These are phyloP conservation scores for Sugiyamaella japonica DNA, from an alignment of 1,139 yeast species.

Conservation along the genomic window DNA sequence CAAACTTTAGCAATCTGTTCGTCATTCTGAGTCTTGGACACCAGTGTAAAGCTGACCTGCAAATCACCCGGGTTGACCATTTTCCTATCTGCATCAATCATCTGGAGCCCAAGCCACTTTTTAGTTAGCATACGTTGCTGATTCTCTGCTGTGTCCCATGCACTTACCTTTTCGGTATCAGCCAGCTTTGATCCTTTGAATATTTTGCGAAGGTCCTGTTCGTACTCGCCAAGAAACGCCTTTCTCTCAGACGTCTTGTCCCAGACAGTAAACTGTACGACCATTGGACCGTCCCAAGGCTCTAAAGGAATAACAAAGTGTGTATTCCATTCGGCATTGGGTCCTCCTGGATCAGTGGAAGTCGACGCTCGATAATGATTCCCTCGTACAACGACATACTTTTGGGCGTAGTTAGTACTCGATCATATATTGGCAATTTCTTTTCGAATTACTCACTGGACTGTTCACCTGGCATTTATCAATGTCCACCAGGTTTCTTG, in stretches of 20 bases:
- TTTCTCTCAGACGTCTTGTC: slow-evolving; percentile 38
- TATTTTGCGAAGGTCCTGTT: slow-evolving; percentile 49
- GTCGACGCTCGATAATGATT: slow-evolving; percentile 39
- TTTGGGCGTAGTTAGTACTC: too few relatives aligned
- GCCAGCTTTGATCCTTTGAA: slow-evolving; percentile 25
- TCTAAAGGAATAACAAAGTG: slow-evolving; percentile 35
- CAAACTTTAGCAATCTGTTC: slow-evolving; percentile 24
- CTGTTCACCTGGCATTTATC: slow-evolving; percentile 19
- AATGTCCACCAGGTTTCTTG: slow-evolving; percentile 18
- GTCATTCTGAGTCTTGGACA: slow-evolving; percentile 15
- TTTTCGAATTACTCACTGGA: slow-evolving; percentile 15
- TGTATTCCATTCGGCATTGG: slow-evolving; percentile 44
- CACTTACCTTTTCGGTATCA: slow-evolving; percentile 1
- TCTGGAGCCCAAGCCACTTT: slow-evolving; percentile 3
- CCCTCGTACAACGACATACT: slow-evolving; percentile 34
- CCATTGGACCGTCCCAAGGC: slow-evolving; percentile 28
- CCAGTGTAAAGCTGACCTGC: slow-evolving; percentile 49
- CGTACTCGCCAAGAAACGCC: slow-evolving; percentile 58
- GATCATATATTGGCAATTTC: not conserved
- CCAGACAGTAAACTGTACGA: slow-evolving; percentile 42
- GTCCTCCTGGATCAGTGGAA: slow-evolving; percentile 36
- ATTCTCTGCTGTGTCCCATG: not conserved
- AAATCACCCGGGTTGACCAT: slow-evolving; percentile 53
- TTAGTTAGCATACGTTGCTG: not conserved
- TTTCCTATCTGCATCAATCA: not conserved